Base-by-base conservation (phyloP, 2,329 filamentous ascomycete species). In the Curvularia hawaiiensis region DNA sequence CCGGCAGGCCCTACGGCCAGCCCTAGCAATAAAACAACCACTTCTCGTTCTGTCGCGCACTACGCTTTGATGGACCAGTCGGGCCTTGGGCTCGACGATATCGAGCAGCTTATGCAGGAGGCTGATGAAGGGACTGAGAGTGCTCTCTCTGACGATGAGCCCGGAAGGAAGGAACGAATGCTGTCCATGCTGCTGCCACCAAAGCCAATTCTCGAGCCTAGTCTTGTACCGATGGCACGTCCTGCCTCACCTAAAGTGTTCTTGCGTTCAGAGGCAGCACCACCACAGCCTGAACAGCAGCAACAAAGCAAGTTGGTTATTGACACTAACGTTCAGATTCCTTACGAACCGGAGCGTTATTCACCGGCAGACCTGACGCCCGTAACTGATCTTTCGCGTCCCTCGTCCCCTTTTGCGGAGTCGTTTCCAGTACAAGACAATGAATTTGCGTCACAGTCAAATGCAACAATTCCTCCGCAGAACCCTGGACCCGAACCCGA, bases 21-120 rank as follows among this genome's bases (percentile, higher is more conserved):
- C n/a, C 78, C 79, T 41, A 72, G 77, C 24, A 71, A 60, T 26
- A 63, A 65, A 52, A 60, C 61, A 26, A 64, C 66, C 38, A 52
- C 59, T 2, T 75, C 74, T 33, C 77, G 82, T 20, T 79, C 80
- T 18, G 74, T 85, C 51, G 82, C 85, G 9, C 85, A 86, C 63
- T 88, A 88, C 64, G 85, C 84, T 4, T 73, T 87, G 60, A 74
- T 85, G 58, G 84, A 85, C 56, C 78, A 80, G 33, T 76, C 77
- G 14, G 74, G 75, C 9, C 69, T 82, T 30, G 76, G 78, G 28
- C 66, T 81, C 20, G 70, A 77, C 26, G 79, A 82, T 50, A 75
- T 83, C 28, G 78, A 81, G 58, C 73, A 78, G 45, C 74, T 83
- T 18, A 78, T 80, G 66, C 75, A 79, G 54, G 80, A 82, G 57